Evolutionary conservation across 148 eudicot species (phyloP).

Genomic region (Cornus kousa): DNA sequence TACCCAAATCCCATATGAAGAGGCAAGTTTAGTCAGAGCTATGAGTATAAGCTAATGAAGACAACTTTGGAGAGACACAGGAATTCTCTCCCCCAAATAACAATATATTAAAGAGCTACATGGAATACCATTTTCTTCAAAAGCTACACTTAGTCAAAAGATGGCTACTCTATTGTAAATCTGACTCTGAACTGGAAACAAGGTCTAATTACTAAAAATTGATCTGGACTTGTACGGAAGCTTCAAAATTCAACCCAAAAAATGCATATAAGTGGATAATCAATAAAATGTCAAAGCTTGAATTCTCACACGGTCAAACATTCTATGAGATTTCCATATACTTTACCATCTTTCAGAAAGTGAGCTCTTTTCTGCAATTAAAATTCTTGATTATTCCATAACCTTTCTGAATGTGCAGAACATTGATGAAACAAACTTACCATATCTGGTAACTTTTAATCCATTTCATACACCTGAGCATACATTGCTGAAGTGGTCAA

Average conservation of each 20-base stretch:
- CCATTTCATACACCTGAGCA: slow-evolving; percentile 65
- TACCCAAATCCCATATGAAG: too few species aligned
- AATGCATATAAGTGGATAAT: neutral
- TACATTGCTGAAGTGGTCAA: slow-evolving; percentile 73
- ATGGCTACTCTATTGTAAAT: neutral
- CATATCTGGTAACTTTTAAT: slow-evolving; percentile 83
- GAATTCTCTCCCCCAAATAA: neutral
- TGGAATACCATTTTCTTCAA: too few species aligned
- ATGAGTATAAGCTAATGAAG: too few species aligned
- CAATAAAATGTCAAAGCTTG: too few species aligned
- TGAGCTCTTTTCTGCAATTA: slow-evolving; percentile 4
- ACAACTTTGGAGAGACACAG: neutral
- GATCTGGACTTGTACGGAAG: neutral
- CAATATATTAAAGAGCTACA: neutral
- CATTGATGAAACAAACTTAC: slow-evolving; percentile 45
- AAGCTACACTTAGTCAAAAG: too few species aligned
- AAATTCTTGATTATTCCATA: neutral
- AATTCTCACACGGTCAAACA: neutral
- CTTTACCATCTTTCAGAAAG: neutral
- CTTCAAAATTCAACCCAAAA: neutral
- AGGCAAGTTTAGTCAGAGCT: too few species aligned
- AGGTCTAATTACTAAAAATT: neutral
- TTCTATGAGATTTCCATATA: neutral
- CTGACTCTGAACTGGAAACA: neutral
- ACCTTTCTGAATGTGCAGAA: slow-evolving; percentile 50